Evolutionary conservation across 805 yeast species (phyloP), one percentile per base, ranked within the genome.

Genomic region (Pichia ethanolica): DNA sequence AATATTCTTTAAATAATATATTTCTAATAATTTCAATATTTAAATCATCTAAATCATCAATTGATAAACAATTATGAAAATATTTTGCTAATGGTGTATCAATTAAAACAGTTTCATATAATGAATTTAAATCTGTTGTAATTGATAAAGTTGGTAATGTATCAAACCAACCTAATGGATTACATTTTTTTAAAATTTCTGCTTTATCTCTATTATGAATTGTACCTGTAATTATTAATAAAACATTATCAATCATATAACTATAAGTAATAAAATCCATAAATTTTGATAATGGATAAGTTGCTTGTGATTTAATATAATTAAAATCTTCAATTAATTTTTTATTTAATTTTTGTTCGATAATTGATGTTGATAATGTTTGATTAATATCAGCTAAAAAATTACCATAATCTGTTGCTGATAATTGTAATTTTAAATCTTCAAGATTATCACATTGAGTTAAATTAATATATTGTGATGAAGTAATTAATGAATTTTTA

Each of bases 31-130:
- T 85, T 68, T 93, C 99, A 62, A 93, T 91, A 71, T 95, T 93
- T 64, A 91, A 74, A 67, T 93, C 99, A 61, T 90, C 97, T 65
- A 93, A 76, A 68, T 89, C 96, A 57, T 87, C 89, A 25, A 86
- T 89, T 12, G 86, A 75, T 52, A 93, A 74, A 66, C 96, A 88
- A 63, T 85, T 88, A 64, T 88, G 84, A 74, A 93, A 93, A 70
- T 90, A 93, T 39, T 97, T 96, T 1, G 99, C 98, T 64, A 93
- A 77, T 5, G 99, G 99, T 7, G 99, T 93, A 69, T 93, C 99
- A 48, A 93, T 84, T 51, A 93, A 73, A 12, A 93, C 99, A 1
- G 95, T 86, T 60, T 85, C 85, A 71, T 91, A 93, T 59, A 93
- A 75, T n/a, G 93, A 81, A 60, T 89, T 96, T 50, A 91, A 81